Evolutionary conservation across 345 rosid species (phyloP), one percentile per base, ranked within the genome.

Genomic region (Rhizophora apiculata): DNA sequence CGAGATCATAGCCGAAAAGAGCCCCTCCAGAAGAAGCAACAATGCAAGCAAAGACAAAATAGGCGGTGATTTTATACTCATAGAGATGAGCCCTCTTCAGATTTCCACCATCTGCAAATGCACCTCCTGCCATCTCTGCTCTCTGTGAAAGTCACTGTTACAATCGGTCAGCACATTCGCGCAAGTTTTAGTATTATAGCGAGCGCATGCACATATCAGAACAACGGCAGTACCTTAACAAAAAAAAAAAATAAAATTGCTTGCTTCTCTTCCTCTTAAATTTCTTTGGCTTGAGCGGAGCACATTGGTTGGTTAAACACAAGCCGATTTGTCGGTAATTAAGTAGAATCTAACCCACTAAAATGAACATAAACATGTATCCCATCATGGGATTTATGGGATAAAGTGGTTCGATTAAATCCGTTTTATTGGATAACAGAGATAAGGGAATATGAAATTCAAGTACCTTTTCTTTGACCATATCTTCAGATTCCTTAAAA

Each of bases 1-100:
- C 97, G 20, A 91, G 90, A 83, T 91, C 97, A 69, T 87, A 91
- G 57, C 95, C 94, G 46, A 91, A 88, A 68, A 91, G 89, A 19
- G 95, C 87, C 1, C 97, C 92, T 21, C 95, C 95, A 29, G 81
- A 69, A 5, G 88, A 85, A 0, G 88, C 95, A 69, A 91, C 76
- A 58, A 85, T 32, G 64, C 92, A 88, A 70, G 89, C 80, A n/a
- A 83, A 73, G 18, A 88, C 30, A 73, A 91, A 88, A 69, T 87
- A 87, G 68, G 70, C 65, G 56, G 97, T 91, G 65, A 82, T 88
- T 21, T 39, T 79, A 48, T 85, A 82, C 51, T 91, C 91, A 60
- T 87, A 91, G 15, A 88, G 87, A 73, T 84, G 87, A 62, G 97
- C 91, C 75, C 92, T 87, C 62, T 85, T 87, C 32, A 77, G 49